Evolutionary conservation across 192 early-diverging fungal species (phyloP), one percentile per base, ranked within the genome.

Genomic region (Tieghemiomyces parasiticus): DNA sequence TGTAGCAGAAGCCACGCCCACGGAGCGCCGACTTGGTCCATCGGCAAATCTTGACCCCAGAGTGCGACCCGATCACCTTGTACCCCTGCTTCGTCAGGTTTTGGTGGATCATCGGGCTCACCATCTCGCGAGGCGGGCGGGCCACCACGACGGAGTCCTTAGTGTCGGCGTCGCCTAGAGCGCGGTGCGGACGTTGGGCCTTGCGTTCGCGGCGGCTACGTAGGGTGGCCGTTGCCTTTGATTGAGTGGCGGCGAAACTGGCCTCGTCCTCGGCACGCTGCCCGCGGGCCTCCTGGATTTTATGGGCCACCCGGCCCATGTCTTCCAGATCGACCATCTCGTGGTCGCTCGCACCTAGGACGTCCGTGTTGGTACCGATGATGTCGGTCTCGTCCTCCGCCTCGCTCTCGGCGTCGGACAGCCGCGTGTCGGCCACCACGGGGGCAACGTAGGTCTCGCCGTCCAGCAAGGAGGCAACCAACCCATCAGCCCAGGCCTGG

Each of bases 1-100:
- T 87, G 58, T 87, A 87, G 61, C 85, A 87, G 60, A 82, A 82
- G 30, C 74, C 85, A 58, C 82, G 75, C 19, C 82, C 82, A 47
- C 85, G 70, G 33, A 87, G 64, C 60, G 81, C 81, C 25, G 80
- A 68, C 65, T 85, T 87, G 20, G 85, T 87, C 85, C 85, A 87
- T n/a, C 85, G 75, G 60, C 83, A 86, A 30, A 87, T 75, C 68
- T 85, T 87, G 32, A 87, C 83, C 26, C 81, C 85, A 26, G 77
- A 79, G 63, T 85, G 85, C 0, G 81, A 65, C 32, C 83, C 85
- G 59, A 86, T 70, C 29, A 87, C 78, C 60, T 87, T 85, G 65
- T 86, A 86, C 0, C 83, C 81, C 62, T 85, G 83, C 61, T 87
- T 87, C 33, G 80, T 82, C 25, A 86, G 64, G 22, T 73, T 77